Evolutionary conservation across 352 stramenopile species (phyloP).

Genomic region (Globisporangium recalcitrans): DNA sequence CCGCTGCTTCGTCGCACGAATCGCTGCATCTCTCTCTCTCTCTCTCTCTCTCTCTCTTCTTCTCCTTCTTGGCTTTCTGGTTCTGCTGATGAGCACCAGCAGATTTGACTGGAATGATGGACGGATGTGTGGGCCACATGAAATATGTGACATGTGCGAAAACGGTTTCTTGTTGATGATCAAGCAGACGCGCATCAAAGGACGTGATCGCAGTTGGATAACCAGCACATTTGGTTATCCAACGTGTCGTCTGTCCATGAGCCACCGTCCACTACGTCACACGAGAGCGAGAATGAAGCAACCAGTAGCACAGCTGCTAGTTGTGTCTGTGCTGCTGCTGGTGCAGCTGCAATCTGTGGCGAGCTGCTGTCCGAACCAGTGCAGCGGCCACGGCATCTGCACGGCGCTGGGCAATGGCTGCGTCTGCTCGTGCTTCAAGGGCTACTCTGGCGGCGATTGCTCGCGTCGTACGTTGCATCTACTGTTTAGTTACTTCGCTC

Average conservation of each 20-base stretch:
- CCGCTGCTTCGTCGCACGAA: slow-evolving; percentile 1
- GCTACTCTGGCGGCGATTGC: slow-evolving; percentile 89
- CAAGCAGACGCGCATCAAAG: slow-evolving; percentile 1
- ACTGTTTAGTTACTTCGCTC: no score
- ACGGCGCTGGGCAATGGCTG: slow-evolving; percentile 58
- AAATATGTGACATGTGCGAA: background rate
- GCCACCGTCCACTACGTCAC: background rate
- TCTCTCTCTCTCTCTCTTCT: background rate
- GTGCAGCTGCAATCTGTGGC: slow-evolving; percentile 5
- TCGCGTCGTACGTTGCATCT: slow-evolving; percentile 68
- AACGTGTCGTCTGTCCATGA: background rate
- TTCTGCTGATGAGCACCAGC: background rate
- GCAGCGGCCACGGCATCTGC: slow-evolving; percentile 60
- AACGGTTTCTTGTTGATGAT: background rate
- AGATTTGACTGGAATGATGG: slow-evolving; percentile 2
- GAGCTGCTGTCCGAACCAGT: slow-evolving; percentile 58
- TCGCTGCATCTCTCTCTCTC: slow-evolving; percentile 8
- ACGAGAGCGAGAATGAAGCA: background rate
- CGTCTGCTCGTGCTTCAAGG: slow-evolving; percentile 77
- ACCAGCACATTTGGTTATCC: no score
- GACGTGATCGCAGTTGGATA: background rate
- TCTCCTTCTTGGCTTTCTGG: background rate
- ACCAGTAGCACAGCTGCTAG: background rate
- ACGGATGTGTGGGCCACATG: background rate
- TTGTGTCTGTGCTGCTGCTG: slow-evolving; percentile 2